Evolutionary conservation across 169 alveolate species (phyloP).

Genomic region (Eimeria zaria): DNA sequence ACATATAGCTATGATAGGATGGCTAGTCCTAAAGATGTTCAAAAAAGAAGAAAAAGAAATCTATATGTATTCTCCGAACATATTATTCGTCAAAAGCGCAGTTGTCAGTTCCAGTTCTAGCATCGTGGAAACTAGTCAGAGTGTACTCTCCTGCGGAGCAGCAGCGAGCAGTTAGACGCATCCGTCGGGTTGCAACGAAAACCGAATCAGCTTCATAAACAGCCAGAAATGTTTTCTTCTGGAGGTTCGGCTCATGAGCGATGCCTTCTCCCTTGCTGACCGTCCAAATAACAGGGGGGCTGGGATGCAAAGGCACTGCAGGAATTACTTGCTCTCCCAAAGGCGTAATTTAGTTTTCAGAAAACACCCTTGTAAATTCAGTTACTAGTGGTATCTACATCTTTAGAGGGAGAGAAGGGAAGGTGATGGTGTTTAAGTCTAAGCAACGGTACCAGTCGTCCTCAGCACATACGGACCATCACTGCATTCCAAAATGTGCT

Average conservation of each 20-base stretch:
- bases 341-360: not conserved
- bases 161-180: not conserved
- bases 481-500: not conserved
- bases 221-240: not conserved
- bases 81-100: too few species aligned
- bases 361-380: too few species aligned
- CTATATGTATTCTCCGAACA: too few species aligned
- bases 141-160: too few species aligned
- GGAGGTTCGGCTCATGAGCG: not conserved
- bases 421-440: not conserved
- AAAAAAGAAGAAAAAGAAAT: too few species aligned
- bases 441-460: not conserved
- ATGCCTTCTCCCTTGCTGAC: not conserved
- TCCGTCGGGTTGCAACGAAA: not conserved
- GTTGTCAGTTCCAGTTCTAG: too few species aligned
- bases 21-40: too few species aligned
- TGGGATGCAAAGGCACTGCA: not conserved
- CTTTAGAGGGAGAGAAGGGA: not conserved
- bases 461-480: not conserved
- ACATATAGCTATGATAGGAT: too few species aligned
- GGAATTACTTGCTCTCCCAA: not conserved
- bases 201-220: not conserved
- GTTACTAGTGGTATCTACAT: too few species aligned
- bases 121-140: too few species aligned
- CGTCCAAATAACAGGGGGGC: not conserved